Conservation (phyloP, 306 rosid species). For the Trifolium subterraneum region DNA sequence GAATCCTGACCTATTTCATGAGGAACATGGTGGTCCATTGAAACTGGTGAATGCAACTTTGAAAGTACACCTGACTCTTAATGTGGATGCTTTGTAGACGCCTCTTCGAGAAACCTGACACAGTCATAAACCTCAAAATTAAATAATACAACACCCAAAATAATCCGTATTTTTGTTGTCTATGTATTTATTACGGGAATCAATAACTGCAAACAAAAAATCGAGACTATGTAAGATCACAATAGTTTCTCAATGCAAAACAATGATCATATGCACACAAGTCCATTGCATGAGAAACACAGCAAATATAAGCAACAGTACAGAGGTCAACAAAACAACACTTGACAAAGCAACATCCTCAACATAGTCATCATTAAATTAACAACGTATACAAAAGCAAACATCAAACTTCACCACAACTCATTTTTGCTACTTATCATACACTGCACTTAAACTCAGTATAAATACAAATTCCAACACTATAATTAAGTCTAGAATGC, state of each 20-base stretch:
- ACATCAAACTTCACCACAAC: not conserved
- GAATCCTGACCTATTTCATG: conserved; percentile 71
- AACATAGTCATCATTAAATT: conserved; percentile 16
- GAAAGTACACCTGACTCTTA: conserved; percentile 69
- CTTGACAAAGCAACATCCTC: conserved; percentile 9
- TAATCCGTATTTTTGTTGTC: conserved; percentile 12
- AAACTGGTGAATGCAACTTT: conserved; percentile 60
- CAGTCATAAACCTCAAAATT: conserved; percentile 36
- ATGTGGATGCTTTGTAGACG: conserved; percentile 70
- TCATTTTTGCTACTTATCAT: not conserved
- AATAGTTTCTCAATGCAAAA: conserved; percentile 11
- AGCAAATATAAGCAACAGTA: not conserved
- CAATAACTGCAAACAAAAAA: conserved; percentile 38
- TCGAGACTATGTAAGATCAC: conserved; percentile 26
- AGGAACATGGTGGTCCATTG: conserved; percentile 67
- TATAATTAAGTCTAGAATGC: conserved; percentile 2
- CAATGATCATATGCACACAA: not conserved
- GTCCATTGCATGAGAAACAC: conserved; percentile 3
- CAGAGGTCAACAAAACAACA: not conserved
- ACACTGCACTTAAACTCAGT: not conserved
- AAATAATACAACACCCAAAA: conserved; percentile 39
- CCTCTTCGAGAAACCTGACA: conserved; percentile 51
- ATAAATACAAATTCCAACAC: conserved; percentile 18
- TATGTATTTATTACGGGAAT: conserved; percentile 11
- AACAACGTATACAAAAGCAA: conserved; percentile 1